phyloP scores from a whole-genome alignment of 306 rosid species.

The Pachyrhizus erosus region DNA sequence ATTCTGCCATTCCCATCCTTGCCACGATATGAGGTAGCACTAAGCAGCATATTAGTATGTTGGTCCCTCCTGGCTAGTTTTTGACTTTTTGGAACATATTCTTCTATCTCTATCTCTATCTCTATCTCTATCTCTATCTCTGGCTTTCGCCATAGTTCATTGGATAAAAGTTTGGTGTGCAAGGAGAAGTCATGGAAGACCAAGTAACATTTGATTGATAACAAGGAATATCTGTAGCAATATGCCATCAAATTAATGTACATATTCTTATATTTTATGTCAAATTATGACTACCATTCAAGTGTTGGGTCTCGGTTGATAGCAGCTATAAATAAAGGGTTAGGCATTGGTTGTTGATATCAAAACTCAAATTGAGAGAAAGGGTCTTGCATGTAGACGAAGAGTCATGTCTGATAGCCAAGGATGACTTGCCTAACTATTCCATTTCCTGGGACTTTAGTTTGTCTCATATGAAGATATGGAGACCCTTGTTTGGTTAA shows the following conservation, averaged over 20 bases:
- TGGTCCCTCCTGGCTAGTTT: conserved; percentile 36
- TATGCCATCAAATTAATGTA: not conserved
- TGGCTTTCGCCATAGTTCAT: not conserved
- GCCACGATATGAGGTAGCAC: not conserved
- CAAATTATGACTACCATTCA: not conserved
- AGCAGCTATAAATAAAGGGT: conserved; percentile 44
- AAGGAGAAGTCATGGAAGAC: not conserved
- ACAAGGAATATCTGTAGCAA: conserved; percentile 11
- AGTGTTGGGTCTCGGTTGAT: not conserved
- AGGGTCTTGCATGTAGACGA: conserved; percentile 62
- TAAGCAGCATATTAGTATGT: not conserved
- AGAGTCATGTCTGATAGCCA: conserved; percentile 70
- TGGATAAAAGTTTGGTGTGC: not conserved
- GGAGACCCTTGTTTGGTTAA: conserved; percentile 41
- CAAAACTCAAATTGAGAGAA: conserved; percentile 26
- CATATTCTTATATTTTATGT: not conserved
- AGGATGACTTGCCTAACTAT: conserved; percentile 73
- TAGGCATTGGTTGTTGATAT: not conserved
- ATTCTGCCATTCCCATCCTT: conserved; percentile 29
- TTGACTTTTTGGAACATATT: conserved; percentile 47
- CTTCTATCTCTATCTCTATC: conserved; percentile 30
- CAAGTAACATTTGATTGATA: conserved; percentile 21
- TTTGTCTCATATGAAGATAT: not conserved
- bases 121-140: conserved; percentile 13
- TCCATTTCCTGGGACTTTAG: conserved; percentile 19